These are phyloP conservation scores for Flaveria trinervia DNA, from an alignment of 129 eudicot genomes.

Conservation along the genomic window DNA sequence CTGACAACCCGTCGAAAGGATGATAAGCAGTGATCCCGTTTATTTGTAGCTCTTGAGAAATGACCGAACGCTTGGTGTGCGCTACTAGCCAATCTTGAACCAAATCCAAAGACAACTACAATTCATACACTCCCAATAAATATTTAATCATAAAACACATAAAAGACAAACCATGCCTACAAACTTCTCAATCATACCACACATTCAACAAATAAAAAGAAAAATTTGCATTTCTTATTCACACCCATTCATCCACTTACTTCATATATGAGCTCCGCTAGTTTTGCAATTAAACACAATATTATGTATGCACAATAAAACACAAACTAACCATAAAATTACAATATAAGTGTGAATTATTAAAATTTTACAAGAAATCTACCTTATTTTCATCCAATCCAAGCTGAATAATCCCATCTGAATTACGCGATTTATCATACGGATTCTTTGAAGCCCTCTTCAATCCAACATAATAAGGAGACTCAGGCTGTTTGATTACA, in stretches of 20 bases:
- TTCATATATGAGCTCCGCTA: too few relatives aligned
- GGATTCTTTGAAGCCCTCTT: slow-evolving; percentile 52
- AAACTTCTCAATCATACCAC: neutral
- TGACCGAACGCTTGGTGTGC: slow-evolving; percentile 44
- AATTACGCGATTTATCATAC: slow-evolving; percentile 46
- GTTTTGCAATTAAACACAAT: too few relatives aligned
- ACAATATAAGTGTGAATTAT: too few relatives aligned
- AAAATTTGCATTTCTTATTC: too few relatives aligned
- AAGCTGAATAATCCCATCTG: slow-evolving; percentile 73
- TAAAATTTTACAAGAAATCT: neutral
- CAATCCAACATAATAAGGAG: slow-evolving; percentile 43
- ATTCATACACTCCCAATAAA: slow-evolving; percentile 12
- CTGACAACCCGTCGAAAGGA: slow-evolving; percentile 70
- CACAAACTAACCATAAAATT: too few relatives aligned
- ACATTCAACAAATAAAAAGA: too few relatives aligned
- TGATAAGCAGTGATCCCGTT: slow-evolving; percentile 59
- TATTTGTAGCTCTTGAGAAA: slow-evolving; percentile 46
- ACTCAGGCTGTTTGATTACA: too few relatives aligned
- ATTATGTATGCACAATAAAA: too few relatives aligned
- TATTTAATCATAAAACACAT: neutral
- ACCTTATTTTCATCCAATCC: slow-evolving; percentile 73
- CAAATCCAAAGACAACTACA: slow-evolving; percentile 74
- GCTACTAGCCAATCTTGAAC: slow-evolving; percentile 70
- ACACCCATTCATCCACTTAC: too few relatives aligned
- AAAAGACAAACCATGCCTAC: neutral